phyloP scores from a whole-genome alignment of 2,329 filamentous ascomycete genomes.

The Diaporthe citriasiana region DNA sequence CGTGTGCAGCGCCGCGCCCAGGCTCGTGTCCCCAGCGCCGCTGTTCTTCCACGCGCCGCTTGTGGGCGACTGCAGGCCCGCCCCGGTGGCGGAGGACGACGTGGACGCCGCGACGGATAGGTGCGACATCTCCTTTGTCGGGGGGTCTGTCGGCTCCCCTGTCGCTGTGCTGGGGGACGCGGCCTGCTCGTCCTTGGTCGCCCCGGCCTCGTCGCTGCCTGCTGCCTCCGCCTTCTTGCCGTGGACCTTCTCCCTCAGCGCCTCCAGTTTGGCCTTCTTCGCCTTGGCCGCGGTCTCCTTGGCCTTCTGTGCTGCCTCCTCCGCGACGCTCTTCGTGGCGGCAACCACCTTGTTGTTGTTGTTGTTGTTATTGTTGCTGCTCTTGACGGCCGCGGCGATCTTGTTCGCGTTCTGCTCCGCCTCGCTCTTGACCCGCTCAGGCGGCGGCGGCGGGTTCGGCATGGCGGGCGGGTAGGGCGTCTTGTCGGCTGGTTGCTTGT shows the following conservation, averaged over 20 bases:
- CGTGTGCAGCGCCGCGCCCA: conserved; percentile 48
- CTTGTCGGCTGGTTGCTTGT: conserved; percentile 55
- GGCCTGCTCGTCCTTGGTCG: conserved; percentile 37
- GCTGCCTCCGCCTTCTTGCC: conserved; percentile 53
- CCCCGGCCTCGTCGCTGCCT: conserved; percentile 39
- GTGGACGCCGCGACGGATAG: conserved; percentile 35
- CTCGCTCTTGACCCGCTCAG: conserved; percentile 45
- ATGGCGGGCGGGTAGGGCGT: conserved; percentile 45
- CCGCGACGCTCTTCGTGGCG: conserved; percentile 68
- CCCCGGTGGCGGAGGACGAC: conserved; percentile 37
- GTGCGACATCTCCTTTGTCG: conserved; percentile 39
- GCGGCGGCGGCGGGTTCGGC: conserved; percentile 45
- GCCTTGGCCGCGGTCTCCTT: conserved; percentile 76
- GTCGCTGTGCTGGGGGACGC: background rate
- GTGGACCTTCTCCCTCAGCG: conserved; percentile 68
- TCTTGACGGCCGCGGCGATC: conserved; percentile 37
- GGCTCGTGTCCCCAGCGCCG: conserved; percentile 42
- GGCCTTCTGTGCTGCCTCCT: conserved; percentile 76
- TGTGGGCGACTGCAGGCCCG: conserved; percentile 61
- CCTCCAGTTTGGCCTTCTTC: conserved; percentile 70
- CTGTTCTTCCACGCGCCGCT: conserved; percentile 58
- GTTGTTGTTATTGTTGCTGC: conserved; percentile 47
- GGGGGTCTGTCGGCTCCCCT: conserved; percentile 14
- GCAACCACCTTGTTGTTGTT: conserved; percentile 53
- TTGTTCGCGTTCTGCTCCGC: conserved; percentile 44